phyloP scores from a whole-genome alignment of 1,284 basidiomycete genomes.

The Ceratobasidium sp. region DNA sequence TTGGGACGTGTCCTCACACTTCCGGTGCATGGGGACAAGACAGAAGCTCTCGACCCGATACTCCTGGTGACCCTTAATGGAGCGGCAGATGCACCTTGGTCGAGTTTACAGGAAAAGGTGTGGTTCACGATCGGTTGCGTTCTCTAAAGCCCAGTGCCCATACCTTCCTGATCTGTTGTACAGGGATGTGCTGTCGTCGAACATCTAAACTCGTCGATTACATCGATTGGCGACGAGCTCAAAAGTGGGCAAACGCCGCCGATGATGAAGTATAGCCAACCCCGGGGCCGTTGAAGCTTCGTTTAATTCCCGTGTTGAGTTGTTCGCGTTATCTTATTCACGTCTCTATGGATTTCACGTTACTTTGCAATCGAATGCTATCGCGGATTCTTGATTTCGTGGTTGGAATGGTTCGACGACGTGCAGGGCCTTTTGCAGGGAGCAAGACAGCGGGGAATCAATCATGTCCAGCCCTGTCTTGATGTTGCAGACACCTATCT shows the following conservation, averaged over 20 bases:
- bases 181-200: constrained; percentile 38
- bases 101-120: constrained; percentile 40
- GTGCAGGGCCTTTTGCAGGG: background rate
- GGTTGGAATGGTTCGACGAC: constrained; percentile 1
- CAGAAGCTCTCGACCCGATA: constrained; percentile 35
- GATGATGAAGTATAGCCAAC: constrained; percentile 37
- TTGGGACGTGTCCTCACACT: constrained; percentile 39
- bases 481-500: background rate
- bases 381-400: constrained; percentile 6
- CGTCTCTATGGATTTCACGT: background rate
- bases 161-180: background rate
- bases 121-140: background rate
- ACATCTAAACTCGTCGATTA: constrained; percentile 35
- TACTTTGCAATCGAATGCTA: constrained; percentile 8
- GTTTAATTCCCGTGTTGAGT: background rate
- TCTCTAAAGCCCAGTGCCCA: background rate
- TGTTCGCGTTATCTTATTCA: background rate
- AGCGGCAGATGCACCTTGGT: constrained; percentile 37
- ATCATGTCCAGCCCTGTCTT: background rate
- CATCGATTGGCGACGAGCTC: constrained; percentile 41
- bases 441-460: background rate
- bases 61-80: constrained; percentile 41
- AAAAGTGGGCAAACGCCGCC: constrained; percentile 39
- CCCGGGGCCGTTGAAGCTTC: constrained; percentile 21
- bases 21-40: constrained; percentile 28